Conservation (phyloP, 495 filamentous ascomycete genomes). For the Talaromyces thailandensis region DNA sequence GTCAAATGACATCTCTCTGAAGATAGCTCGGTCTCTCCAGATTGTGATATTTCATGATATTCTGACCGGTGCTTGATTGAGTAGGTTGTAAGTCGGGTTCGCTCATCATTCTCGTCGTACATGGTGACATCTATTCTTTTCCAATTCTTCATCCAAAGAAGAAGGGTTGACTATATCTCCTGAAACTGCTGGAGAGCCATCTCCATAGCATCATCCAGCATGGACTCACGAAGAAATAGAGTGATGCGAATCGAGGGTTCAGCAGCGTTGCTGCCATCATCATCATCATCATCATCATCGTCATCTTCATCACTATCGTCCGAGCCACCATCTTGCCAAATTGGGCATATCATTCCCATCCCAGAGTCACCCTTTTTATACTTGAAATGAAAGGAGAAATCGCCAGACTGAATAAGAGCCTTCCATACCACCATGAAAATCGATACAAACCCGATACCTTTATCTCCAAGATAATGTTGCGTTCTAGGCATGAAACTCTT, state of each 20-base stretch:
- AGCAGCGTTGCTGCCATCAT: too few relatives aligned
- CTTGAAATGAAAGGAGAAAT: too few relatives aligned
- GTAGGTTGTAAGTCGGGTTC: background rate
- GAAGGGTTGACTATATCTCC: background rate
- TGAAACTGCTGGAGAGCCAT: background rate
- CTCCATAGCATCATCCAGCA: background rate
- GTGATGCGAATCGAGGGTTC: background rate
- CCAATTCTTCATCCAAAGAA: background rate
- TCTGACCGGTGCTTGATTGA: background rate
- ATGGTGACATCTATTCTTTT: background rate
- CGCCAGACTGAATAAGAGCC: too few relatives aligned
- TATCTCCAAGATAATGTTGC: conserved; percentile 1
- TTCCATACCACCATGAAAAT: conserved; percentile 2
- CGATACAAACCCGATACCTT: conserved; percentile 4
- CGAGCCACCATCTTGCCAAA: too few relatives aligned
- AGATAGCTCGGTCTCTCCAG: background rate
- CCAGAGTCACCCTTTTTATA: too few relatives aligned
- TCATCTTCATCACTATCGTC: background rate
- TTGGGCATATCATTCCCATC: too few relatives aligned
- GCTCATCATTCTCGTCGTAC: background rate
- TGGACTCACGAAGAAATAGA: background rate
- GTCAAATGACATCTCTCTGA: background rate
- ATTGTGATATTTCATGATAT: background rate
- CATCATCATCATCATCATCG: background rate
- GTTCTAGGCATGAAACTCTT: background rate